These are phyloP conservation scores for Trichothecium sympodiale DNA, from an alignment of 2,329 filamentous ascomycete species.

Conservation along the genomic window DNA sequence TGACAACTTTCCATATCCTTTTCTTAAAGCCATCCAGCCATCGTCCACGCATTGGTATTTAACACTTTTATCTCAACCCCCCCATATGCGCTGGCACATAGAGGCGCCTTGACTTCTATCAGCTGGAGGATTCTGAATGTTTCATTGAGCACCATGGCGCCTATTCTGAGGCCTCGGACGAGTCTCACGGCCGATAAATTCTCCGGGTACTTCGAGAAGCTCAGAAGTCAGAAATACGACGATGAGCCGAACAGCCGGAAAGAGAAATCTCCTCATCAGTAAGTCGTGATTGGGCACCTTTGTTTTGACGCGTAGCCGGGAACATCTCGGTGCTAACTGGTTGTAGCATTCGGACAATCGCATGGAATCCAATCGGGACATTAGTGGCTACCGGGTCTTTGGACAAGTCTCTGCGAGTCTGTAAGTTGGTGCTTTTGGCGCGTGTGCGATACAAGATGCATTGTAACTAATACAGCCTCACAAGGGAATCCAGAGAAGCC, in stretches of 20 bases:
- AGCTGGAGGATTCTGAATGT: too few relatives aligned
- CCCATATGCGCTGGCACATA: too few relatives aligned
- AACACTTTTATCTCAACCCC: too few relatives aligned
- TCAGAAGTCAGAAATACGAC: constrained; percentile 62
- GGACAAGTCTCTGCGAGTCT: constrained; percentile 62
- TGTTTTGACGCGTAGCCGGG: too few relatives aligned
- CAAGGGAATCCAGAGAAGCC: constrained; percentile 66
- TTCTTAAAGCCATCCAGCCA: too few relatives aligned
- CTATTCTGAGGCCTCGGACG: constrained; percentile 33
- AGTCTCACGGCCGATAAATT: constrained; percentile 62
- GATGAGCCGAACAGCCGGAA: constrained; percentile 39
- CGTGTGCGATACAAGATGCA: background rate
- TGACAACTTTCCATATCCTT: too few relatives aligned
- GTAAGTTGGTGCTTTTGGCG: constrained; percentile 29
- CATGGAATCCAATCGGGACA: constrained; percentile 80
- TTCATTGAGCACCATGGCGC: constrained; percentile 22
- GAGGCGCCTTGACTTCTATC: too few relatives aligned
- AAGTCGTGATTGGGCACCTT: constrained; percentile 17
- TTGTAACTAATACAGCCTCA: background rate
- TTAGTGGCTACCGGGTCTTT: constrained; percentile 72
- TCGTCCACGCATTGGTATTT: too few relatives aligned
- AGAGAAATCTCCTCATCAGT: constrained; percentile 41
- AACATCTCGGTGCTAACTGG: too few relatives aligned
- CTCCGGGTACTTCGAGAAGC: constrained; percentile 49
- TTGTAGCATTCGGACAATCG: constrained; percentile 61